Percentiles rank a stretch among this genome's conserved stretches.
These are phyloP conservation scores for Nothopassalora personata DNA, from an alignment of 2,329 filamentous ascomycete genomes.

Conservation along the genomic window DNA sequence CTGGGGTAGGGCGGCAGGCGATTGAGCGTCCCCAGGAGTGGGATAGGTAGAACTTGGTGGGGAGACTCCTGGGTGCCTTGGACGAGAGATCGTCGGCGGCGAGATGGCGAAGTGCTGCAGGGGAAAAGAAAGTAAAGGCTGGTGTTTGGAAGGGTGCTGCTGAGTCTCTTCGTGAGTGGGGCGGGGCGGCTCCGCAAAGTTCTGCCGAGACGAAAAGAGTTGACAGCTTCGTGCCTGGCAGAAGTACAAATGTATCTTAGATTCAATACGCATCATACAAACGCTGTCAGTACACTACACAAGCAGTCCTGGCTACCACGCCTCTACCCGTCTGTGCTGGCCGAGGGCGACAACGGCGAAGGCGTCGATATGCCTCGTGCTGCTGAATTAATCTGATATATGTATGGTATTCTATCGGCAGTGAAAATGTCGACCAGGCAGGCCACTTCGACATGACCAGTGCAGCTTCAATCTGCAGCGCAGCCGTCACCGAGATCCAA, in stretches of 20 bases:
- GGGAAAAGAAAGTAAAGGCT: not conserved
- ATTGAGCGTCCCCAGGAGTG: slow-evolving; percentile 22
- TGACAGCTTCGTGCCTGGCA: too few relatives aligned
- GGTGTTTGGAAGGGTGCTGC: not conserved
- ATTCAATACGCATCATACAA: too few relatives aligned
- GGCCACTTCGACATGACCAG: not conserved
- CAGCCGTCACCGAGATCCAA: too few relatives aligned
- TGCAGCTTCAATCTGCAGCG: too few relatives aligned
- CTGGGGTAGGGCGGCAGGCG: not conserved
- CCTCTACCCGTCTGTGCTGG: not conserved
- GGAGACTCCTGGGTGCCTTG: slow-evolving; percentile 24
- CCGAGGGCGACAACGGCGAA: not conserved
- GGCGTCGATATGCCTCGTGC: not conserved
- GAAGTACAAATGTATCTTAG: too few relatives aligned
- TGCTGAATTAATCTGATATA: too few relatives aligned
- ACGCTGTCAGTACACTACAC: too few relatives aligned
- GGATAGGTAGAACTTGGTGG: not conserved
- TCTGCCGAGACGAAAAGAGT: not conserved
- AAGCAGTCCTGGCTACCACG: not conserved
- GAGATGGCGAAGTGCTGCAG: not conserved
- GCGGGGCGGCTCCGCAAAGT: not conserved
- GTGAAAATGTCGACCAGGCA: too few relatives aligned
- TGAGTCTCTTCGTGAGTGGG: not conserved
- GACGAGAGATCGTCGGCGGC: not conserved
- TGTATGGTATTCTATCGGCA: too few relatives aligned